phyloP scores from a whole-genome alignment of 768 basidiomycete species.

The Pulveroboletus sp. region DNA sequence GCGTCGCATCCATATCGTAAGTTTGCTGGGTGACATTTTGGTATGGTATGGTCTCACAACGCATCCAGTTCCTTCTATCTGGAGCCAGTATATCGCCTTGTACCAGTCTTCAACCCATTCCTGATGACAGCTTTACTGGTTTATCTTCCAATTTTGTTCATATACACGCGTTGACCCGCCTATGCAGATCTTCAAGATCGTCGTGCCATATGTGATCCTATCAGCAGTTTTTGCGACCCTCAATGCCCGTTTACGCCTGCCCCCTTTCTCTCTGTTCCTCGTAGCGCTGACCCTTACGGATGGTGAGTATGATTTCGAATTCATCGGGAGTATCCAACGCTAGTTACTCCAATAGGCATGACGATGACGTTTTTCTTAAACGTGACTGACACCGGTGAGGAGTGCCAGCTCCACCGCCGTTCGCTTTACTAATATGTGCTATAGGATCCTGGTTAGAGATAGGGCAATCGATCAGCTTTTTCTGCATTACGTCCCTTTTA shows the following conservation, averaged over 20 bases:
- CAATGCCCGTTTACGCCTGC: conserved; percentile 61
- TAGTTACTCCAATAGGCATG: conserved; percentile 49
- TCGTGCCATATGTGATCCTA: conserved; percentile 75
- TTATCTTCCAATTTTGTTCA: conserved; percentile 10
- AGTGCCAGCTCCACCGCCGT: background rate
- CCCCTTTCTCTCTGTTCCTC: conserved; percentile 77
- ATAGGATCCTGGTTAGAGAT: conserved; percentile 85
- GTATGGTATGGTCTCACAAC: background rate
- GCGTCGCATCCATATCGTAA: conserved; percentile 80
- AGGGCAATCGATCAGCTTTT: conserved; percentile 84
- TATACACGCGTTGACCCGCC: conserved; percentile 1
- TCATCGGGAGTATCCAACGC: background rate
- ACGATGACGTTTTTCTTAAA: conserved; percentile 80
- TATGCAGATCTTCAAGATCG: conserved; percentile 70
- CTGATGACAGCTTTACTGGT: conserved; percentile 73
- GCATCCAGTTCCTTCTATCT: conserved; percentile 69
- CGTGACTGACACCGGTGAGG: conserved; percentile 70
- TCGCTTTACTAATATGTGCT: conserved; percentile 4
- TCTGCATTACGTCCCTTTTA: conserved; percentile 76
- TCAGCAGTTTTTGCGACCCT: conserved; percentile 64
- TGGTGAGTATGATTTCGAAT: conserved; percentile 6
- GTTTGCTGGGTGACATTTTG: conserved; percentile 21
- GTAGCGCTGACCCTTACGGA: conserved; percentile 58
- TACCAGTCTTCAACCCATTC: conserved; percentile 83
- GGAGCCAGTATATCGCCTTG: conserved; percentile 81